Evolutionary conservation across 495 filamentous ascomycete genomes (phyloP), one percentile per base, ranked within the genome.

Genomic region (Podospora tetraspora): DNA sequence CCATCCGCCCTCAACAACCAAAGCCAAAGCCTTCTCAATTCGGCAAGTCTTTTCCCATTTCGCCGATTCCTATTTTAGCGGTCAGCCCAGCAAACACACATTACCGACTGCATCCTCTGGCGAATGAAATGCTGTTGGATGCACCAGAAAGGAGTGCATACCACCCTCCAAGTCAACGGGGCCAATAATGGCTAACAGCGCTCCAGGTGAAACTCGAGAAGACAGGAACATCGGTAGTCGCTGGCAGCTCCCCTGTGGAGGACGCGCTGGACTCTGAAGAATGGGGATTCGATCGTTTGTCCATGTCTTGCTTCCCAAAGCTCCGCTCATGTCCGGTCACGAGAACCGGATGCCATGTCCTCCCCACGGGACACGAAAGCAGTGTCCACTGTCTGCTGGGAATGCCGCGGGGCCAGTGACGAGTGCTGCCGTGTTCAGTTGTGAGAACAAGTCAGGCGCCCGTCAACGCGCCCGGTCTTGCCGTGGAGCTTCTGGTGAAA

Each of bases 111-210:
- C 56, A 30, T 60, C 22, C 43, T 22, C 24, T 30, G 58, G 68
- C 68, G 67, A 69, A 67, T 68, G 56, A 57, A 52, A 66, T 37
- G 65, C 61, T 58, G 65, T 58, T 58, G 61, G 59, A 73, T 73
- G 73, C 73, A 70, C 61, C n/a, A 62, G 68, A 68, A 66, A 74
- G 70, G 68, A 74, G 73, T 74, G 73, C 73, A 74, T 72, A 62
- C 65, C 58, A 24, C 43, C 43, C 43, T n/a, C 43, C 43, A 52
- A n/a, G 43, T 52, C 43, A 52, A 52, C 56, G 29, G 64, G 59
- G 27, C 72, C 70, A 71, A 71, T 71, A 22, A 63, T 57, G 69
- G 34, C 56, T 58, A 43, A 63, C 63, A 25, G 52, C 34, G 30
- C 64, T 30, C 56, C 24, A 71, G 57, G 73, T 72, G 73, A 74